A percentile compares a stretch with the other conserved stretches of the same genome.
Conservation (phyloP, 2,329 filamentous ascomycete species). For the Huntiella decipiens region DNA sequence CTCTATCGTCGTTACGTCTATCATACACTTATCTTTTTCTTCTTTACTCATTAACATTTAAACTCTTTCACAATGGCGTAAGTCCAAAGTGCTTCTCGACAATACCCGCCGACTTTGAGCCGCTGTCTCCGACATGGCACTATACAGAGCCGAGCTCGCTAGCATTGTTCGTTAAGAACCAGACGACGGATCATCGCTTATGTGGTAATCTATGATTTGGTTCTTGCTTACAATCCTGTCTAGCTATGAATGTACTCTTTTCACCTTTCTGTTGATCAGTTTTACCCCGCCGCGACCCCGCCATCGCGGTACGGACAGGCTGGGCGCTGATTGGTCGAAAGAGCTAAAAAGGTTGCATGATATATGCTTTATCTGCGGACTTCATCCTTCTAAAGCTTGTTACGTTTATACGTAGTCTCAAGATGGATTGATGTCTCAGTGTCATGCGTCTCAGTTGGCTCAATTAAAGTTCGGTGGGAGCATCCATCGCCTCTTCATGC, state of each 20-base stretch:
- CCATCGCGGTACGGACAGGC: background rate
- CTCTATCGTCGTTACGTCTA: constrained; percentile 6
- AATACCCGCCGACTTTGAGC: background rate
- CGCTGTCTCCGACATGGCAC: background rate
- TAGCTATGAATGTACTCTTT: too few species aligned
- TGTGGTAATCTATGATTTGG: too few species aligned
- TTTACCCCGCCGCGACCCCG: constrained; percentile 1
- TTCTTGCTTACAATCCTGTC: too few species aligned
- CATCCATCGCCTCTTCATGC: constrained; percentile 21
- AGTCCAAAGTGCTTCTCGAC: constrained; percentile 22
- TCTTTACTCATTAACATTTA: constrained; percentile 1
- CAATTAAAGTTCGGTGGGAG: constrained; percentile 40
- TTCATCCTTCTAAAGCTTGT: too few species aligned
- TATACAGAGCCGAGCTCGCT: background rate
- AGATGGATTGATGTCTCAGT: too few species aligned
- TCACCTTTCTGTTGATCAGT: background rate
- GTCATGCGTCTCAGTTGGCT: constrained; percentile 50
- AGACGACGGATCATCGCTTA: too few species aligned
- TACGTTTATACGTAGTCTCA: too few species aligned
- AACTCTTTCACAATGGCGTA: constrained; percentile 40
- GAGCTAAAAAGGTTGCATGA: too few species aligned
- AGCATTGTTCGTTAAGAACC: background rate
- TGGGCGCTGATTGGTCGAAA: too few species aligned
- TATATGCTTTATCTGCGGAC: too few species aligned
- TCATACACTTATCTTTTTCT: background rate